A percentile compares a stretch with the other conserved stretches of the same genome.
Evolutionary conservation across 1,139 yeast species (phyloP).

Genomic region (Yamadazyma friedrichii): DNA sequence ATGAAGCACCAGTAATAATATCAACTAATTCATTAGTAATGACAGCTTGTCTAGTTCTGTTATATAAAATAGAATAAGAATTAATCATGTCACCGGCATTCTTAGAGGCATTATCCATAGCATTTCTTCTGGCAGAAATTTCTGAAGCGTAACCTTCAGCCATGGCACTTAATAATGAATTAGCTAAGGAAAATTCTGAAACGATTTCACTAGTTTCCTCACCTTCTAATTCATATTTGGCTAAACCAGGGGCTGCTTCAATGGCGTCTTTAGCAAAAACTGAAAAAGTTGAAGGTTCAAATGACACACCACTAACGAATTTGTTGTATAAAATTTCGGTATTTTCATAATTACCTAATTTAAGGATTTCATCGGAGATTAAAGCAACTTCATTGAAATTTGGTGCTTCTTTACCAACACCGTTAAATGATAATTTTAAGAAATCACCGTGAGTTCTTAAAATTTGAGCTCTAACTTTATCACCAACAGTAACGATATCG

Average conservation of each 20-base stretch:
- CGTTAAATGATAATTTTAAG: slow-evolving; percentile 75
- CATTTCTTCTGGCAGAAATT: slow-evolving; percentile 98
- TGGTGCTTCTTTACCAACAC: slow-evolving; percentile 96
- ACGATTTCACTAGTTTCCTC: slow-evolving; percentile 68
- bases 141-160: slow-evolving; percentile 99
- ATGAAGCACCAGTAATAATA: slow-evolving; percentile 99
- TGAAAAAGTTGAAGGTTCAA: slow-evolving; percentile 75
- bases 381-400: slow-evolving; percentile 86
- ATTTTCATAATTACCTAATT: slow-evolving; percentile 69
- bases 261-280: slow-evolving; percentile 72
- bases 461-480: slow-evolving; percentile 87
- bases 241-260: slow-evolving; percentile 83
- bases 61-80: slow-evolving; percentile 92
- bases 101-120: slow-evolving; percentile 99
- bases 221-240: slow-evolving; percentile 75
- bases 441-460: slow-evolving; percentile 74
- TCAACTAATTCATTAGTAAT: slow-evolving; percentile 99
- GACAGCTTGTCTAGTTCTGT: slow-evolving; percentile 99
- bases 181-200: slow-evolving; percentile 86
- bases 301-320: slow-evolving; percentile 84
- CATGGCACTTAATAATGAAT: slow-evolving; percentile 86
- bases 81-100: slow-evolving; percentile 99
- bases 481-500: slow-evolving; percentile 89
- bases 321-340: slow-evolving; percentile 84
- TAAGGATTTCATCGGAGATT: slow-evolving; percentile 79